These are phyloP conservation scores for Suillus hirtellus DNA, from an alignment of 768 basidiomycete species.

Conservation along the genomic window DNA sequence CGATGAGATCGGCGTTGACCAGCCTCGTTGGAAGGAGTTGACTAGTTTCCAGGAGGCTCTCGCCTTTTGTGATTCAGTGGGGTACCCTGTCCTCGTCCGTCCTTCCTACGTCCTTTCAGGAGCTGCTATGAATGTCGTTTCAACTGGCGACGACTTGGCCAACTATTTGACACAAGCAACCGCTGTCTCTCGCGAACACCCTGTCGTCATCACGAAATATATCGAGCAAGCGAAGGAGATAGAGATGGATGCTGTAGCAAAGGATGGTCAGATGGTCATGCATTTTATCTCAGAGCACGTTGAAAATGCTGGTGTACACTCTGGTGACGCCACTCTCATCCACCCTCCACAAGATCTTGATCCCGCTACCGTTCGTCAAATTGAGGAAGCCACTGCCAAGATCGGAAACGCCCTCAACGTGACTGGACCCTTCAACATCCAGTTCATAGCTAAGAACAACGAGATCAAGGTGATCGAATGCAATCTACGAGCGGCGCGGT, in stretches of 20 bases:
- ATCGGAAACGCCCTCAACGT: conserved; percentile 98
- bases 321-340: conserved; percentile 97
- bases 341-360: conserved; percentile 98
- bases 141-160: conserved; percentile 84
- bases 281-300: conserved; percentile 99
- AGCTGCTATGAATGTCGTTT: conserved; percentile 99
- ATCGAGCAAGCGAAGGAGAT: conserved; percentile 99
- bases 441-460: conserved; percentile 99
- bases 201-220: conserved; percentile 98
- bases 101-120: conserved; percentile 99
- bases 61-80: conserved; percentile 88
- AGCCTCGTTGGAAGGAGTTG: conserved; percentile 96
- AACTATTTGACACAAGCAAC: conserved; percentile 94
- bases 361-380: conserved; percentile 92
- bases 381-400: conserved; percentile 96
- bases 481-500: conserved; percentile 95
- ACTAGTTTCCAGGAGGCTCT: conserved; percentile 87
- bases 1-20: conserved; percentile 98
- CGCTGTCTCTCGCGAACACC: conserved; percentile 93
- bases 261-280: conserved; percentile 98
- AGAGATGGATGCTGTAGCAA: conserved; percentile 99
- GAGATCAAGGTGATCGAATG: conserved; percentile 99
- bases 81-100: conserved; percentile 93
- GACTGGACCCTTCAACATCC: conserved; percentile 98
- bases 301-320: conserved; percentile 90